phyloP scores from a whole-genome alignment of 2,329 filamentous ascomycete species.

The Ophiosphaerella korrae region DNA sequence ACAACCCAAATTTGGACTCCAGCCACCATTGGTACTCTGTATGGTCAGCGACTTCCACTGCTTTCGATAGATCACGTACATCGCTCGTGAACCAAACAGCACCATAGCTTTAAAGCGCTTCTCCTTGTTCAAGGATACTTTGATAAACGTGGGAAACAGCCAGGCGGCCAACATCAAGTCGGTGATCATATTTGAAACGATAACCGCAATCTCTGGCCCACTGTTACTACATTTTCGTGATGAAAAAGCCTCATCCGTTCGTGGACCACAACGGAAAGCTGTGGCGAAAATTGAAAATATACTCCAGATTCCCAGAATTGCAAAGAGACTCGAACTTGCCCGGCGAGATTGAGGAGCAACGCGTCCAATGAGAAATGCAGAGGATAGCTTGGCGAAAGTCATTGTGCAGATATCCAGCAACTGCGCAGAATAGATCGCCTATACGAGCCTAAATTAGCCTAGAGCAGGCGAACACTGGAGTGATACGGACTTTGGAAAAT shows the following conservation, averaged over 20 bases:
- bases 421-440: conserved; percentile 17
- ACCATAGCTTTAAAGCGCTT: conserved; percentile 10
- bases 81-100: conserved; percentile 20
- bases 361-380: conserved; percentile 21
- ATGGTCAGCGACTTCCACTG: neutral
- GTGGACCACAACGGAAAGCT: conserved; percentile 24
- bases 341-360: conserved; percentile 20
- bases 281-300: conserved; percentile 17
- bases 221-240: conserved; percentile 16
- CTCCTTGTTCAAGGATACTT: conserved; percentile 20
- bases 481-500: conserved; percentile 21
- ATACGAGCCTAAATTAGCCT: conserved; percentile 3
- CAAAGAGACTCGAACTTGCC: conserved; percentile 13
- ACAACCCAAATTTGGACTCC: conserved; percentile 22
- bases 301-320: conserved; percentile 15
- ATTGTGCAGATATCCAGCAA: conserved; percentile 19
- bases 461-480: too few relatives aligned
- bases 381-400: conserved; percentile 22
- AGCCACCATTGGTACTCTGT: conserved; percentile 18
- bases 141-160: conserved; percentile 29
- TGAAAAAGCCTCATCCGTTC: conserved; percentile 10
- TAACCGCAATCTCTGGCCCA: conserved; percentile 19
- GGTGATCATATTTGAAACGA: conserved; percentile 24
- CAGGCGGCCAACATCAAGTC: conserved; percentile 31
- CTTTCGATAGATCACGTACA: conserved; percentile 8